These are phyloP conservation scores for Artemisia tridentata DNA, from an alignment of 129 eudicot genomes.

Conservation along the genomic window DNA sequence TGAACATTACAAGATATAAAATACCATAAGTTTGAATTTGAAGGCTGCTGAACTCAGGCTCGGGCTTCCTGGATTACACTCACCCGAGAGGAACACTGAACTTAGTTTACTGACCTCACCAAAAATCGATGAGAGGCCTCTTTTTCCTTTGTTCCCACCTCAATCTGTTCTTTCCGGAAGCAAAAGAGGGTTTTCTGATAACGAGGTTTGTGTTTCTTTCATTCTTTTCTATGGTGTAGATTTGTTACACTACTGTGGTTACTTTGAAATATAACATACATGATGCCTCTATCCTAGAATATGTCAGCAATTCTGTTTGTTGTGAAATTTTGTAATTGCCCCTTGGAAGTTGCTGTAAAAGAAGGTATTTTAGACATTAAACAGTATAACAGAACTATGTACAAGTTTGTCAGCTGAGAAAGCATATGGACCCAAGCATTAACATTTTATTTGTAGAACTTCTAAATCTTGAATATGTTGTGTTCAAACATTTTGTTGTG, in stretches of 20 bases:
- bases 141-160: conserved; percentile 47
- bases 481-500: neutral
- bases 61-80: conserved; percentile 62
- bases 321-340: no score
- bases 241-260: no score
- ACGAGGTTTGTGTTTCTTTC: conserved; percentile 30
- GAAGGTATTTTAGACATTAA: no score
- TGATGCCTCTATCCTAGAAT: no score
- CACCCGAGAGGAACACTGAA: conserved; percentile 38
- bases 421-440: neutral
- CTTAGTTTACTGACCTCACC: conserved; percentile 22
- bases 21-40: conserved; percentile 42
- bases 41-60: conserved; percentile 60
- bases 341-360: no score
- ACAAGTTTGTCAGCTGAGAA: neutral
- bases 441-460: neutral
- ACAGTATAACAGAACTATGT: neutral
- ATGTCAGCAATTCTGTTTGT: no score
- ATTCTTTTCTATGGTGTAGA: neutral
- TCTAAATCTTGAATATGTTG: neutral
- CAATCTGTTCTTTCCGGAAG: conserved; percentile 36
- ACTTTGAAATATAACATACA: no score
- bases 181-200: conserved; percentile 56
- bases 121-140: conserved; percentile 45
- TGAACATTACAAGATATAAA: no score